Base-by-base conservation (phyloP, 306 rosid genomes). In the Dalbergia oliveri region DNA sequence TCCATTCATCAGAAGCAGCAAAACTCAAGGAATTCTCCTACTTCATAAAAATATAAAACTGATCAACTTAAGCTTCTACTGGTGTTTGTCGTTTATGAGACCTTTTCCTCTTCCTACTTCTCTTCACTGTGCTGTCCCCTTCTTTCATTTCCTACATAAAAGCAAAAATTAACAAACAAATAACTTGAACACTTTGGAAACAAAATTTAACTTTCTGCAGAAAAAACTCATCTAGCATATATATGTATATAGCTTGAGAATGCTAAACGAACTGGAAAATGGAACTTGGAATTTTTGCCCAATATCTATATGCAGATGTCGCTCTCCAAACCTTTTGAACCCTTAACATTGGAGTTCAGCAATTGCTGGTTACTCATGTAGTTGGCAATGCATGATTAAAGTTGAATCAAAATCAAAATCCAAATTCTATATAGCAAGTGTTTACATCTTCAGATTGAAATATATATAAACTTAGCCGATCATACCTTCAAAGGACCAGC, bases 61-160 rank as follows among this genome's bases (percentile, higher is more conserved):
- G 16, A 83, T 66, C 37, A 43, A 62, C 69, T 57, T 72, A 83
- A 37, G 72, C 6, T 53, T 53, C 85, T 0, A 37, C 39, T 23
- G 85, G 3, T 10, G n/a, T 53, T 67, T 61, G 73, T 50, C 4
- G 67, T 65, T 66, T 86, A 6, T 44, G 75, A 18, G 83, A 59
- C 72, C 89, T 86, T 75, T 83, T 86, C 78, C 89, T 83, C 68
- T 86, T 86, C 83, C 89, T 86, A 58, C 54, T 86, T 65, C 85
- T 86, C 73, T 71, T 86, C 45, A 9, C 60, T 16, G 78, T 21
- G 60, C 45, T 45, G 63, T 83, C 83, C 18, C 64, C 83, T 13
- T 45, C 70, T 8, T 77, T 43, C 4, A 1, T 50, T 80, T 80
- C 85, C 89, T 86, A 66, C 76, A 35, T 14, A 56, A n/a, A 5